These are phyloP conservation scores for Ogataea populi-albae DNA, from an alignment of 805 yeast species.

Conservation along the genomic window DNA sequence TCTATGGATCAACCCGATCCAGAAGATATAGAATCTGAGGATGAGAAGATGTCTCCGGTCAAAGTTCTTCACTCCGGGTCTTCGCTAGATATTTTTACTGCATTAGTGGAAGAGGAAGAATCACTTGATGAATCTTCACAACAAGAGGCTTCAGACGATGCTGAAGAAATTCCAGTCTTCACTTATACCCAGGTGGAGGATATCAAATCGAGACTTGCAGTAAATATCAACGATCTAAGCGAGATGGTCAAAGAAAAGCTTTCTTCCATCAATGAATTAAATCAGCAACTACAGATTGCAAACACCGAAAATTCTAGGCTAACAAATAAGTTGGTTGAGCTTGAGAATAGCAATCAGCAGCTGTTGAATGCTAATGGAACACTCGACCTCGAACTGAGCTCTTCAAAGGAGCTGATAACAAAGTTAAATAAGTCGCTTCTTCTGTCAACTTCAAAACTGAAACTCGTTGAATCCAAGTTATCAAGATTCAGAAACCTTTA, in stretches of 20 bases:
- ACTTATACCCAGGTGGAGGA: constrained; percentile 20
- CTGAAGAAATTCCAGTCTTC: constrained; percentile 15
- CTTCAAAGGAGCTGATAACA: constrained; percentile 14
- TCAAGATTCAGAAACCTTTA: constrained; percentile 17
- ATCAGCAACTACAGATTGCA: constrained; percentile 7
- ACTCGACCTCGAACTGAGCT: constrained; percentile 16
- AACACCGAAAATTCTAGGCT: constrained; percentile 6
- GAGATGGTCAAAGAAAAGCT: constrained; percentile 12
- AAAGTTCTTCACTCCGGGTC: constrained; percentile 19
- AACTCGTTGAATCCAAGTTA: constrained; percentile 17
- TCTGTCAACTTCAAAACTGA: constrained; percentile 11
- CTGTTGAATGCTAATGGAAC: constrained; percentile 15
- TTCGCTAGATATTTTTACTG: constrained; percentile 20
- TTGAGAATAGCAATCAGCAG: constrained; percentile 15
- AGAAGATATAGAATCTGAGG: constrained; percentile 6
- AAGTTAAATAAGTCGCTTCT: constrained; percentile 12
- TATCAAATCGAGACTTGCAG: constrained; percentile 18
- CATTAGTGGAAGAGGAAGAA: constrained; percentile 21
- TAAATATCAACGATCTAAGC: constrained; percentile 11
- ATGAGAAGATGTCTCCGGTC: constrained; percentile 27
- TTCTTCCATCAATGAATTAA: constrained; percentile 5
- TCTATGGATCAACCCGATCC: constrained; percentile 14
- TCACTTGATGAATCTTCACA: constrained; percentile 11
- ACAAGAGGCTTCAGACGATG: constrained; percentile 10
- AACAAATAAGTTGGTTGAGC: constrained; percentile 3